phyloP scores from a whole-genome alignment of 164 flowering plant genomes.

The Stephania japonica region DNA sequence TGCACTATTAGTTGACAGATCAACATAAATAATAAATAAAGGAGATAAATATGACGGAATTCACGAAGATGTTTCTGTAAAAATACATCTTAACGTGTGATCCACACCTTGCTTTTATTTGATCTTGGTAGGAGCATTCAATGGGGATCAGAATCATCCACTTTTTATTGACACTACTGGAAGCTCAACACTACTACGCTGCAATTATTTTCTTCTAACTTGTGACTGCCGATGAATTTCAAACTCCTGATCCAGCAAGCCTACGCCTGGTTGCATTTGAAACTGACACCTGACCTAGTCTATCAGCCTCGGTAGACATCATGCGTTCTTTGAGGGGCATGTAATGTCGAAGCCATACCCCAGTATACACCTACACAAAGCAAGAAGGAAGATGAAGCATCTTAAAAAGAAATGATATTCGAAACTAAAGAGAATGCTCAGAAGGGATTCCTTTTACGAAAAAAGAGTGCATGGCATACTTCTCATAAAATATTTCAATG shows the following conservation, averaged over 20 bases:
- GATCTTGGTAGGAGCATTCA: background rate
- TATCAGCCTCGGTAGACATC: constrained; percentile 32
- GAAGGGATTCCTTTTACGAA: too few species aligned
- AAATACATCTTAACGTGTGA: background rate
- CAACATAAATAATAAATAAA: too few species aligned
- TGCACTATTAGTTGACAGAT: too few species aligned
- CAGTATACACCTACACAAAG: constrained; percentile 52
- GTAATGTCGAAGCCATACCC: constrained; percentile 66
- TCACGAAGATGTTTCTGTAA: background rate
- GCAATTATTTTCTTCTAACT: constrained; percentile 6
- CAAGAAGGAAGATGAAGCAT: background rate
- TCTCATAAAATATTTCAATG: too few species aligned
- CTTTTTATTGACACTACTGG: background rate
- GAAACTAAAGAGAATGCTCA: too few species aligned
- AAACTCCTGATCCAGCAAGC: constrained; percentile 48
- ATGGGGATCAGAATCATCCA: background rate
- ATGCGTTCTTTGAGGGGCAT: constrained; percentile 43
- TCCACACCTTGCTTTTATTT: background rate
- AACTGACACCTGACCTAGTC: constrained; percentile 49
- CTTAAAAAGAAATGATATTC: too few species aligned
- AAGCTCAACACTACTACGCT: background rate
- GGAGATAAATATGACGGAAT: background rate
- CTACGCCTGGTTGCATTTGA: constrained; percentile 75
- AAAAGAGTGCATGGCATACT: too few species aligned
- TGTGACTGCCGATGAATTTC: constrained; percentile 5